A percentile compares a stretch with the other conserved stretches of the same genome.
Evolutionary conservation across 2,329 filamentous ascomycete species (phyloP).

Genomic region (Neonectria punicea): DNA sequence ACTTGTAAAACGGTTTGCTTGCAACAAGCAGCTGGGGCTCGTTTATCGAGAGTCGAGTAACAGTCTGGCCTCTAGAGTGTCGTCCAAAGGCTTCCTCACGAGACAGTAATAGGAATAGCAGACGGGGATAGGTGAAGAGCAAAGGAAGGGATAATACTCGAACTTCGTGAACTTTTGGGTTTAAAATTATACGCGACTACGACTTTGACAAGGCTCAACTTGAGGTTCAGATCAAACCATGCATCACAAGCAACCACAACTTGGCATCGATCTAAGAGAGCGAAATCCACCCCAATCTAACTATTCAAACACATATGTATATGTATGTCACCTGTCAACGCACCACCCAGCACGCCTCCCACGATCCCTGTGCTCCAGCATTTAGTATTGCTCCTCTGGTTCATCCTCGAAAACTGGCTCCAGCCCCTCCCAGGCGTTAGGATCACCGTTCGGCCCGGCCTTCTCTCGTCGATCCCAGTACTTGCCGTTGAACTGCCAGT

Average conservation of each 20-base stretch:
- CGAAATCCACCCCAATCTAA: slow-evolving; percentile 14
- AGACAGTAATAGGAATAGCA: too few species aligned
- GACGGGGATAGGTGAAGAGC: too few species aligned
- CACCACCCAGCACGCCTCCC: background rate
- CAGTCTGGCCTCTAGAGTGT: too few species aligned
- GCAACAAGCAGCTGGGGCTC: too few species aligned
- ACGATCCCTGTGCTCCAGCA: background rate
- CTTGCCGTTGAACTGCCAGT: slow-evolving; percentile 87
- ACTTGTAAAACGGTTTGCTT: too few species aligned
- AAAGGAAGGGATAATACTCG: too few species aligned
- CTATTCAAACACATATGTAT: slow-evolving; percentile 11
- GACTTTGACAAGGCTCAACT: slow-evolving; percentile 6
- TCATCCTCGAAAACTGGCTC: slow-evolving; percentile 76
- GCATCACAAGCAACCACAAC: slow-evolving; percentile 1
- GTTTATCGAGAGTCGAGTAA: too few species aligned
- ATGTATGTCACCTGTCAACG: background rate
- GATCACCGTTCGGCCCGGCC: slow-evolving; percentile 69
- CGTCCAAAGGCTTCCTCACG: too few species aligned
- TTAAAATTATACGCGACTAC: slow-evolving; percentile 11
- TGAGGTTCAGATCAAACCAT: slow-evolving; percentile 8
- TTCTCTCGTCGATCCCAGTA: slow-evolving; percentile 84
- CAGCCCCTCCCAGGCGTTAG: slow-evolving; percentile 72
- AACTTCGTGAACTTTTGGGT: background rate
- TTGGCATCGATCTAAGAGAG: slow-evolving; percentile 14
- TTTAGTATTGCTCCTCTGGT: slow-evolving; percentile 23